Conservation (phyloP, 2,329 filamentous ascomycete genomes). For the Zasmidium angulare region DNA sequence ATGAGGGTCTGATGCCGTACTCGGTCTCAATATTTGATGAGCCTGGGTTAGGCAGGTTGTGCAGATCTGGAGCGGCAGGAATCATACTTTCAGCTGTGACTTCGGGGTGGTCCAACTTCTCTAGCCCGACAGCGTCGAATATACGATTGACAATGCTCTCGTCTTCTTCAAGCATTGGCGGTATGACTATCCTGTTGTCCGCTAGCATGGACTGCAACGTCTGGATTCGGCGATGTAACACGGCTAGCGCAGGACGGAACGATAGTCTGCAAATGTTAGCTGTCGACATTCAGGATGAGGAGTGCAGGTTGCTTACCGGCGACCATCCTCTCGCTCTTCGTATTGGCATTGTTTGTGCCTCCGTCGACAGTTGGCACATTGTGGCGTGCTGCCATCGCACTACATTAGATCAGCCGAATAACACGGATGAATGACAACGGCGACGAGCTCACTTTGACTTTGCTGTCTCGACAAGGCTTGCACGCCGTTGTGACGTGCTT, state of each 20-base stretch:
- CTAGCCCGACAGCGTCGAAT: background rate
- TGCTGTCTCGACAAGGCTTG: slow-evolving; percentile 19
- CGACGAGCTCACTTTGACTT: slow-evolving; percentile 11
- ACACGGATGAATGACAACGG: background rate
- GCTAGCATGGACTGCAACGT: slow-evolving; percentile 2
- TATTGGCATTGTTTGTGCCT: slow-evolving; percentile 30
- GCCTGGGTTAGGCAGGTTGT: slow-evolving; percentile 32
- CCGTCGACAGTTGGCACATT: slow-evolving; percentile 24
- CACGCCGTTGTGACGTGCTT: slow-evolving; percentile 23
- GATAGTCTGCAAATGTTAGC: slow-evolving; percentile 1
- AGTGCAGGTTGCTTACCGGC: slow-evolving; percentile 24
- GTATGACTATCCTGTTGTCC: background rate
- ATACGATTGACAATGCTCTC: background rate
- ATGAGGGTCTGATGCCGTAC: slow-evolving; percentile 27
- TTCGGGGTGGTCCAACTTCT: background rate
- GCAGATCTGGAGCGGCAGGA: background rate
- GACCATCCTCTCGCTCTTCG: slow-evolving; percentile 30
- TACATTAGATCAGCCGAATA: background rate
- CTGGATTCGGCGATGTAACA: background rate
- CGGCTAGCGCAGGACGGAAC: slow-evolving; percentile 4
- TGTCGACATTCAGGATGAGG: background rate
- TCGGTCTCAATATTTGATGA: slow-evolving; percentile 32
- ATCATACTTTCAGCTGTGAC: background rate
- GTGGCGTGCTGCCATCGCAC: slow-evolving; percentile 18
- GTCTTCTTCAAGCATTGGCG: background rate